phyloP scores from a whole-genome alignment of 306 rosid species.

The Vigna unguiculata region DNA sequence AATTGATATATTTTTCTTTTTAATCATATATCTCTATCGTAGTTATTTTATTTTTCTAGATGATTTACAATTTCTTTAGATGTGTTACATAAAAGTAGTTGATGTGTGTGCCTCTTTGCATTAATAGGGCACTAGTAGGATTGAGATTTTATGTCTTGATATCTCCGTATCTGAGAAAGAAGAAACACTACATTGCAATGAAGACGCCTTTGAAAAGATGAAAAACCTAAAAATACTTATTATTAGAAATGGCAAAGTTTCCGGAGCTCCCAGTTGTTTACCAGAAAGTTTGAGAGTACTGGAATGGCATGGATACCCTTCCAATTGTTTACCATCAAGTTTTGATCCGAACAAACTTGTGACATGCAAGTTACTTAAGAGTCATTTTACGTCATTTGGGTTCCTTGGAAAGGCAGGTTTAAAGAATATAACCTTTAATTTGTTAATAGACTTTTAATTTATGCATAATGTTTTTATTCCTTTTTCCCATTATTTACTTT shows the following conservation, averaged over 20 bases:
- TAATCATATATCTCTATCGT: too few relatives aligned
- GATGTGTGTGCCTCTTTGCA: too few relatives aligned
- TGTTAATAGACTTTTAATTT: too few relatives aligned
- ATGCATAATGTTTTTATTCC: too few relatives aligned
- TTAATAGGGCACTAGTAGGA: neutral
- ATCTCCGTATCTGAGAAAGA: neutral
- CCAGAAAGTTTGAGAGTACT: neutral
- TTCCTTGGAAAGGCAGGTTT: neutral
- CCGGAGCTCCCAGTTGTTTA: neutral
- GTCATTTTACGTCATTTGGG: neutral
- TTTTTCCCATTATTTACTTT: neutral
- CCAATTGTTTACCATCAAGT: neutral
- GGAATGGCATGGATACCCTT: neutral
- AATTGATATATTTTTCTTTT: too few relatives aligned
- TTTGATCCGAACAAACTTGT: neutral
- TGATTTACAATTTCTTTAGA: too few relatives aligned
- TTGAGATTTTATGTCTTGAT: neutral
- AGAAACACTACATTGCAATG: neutral
- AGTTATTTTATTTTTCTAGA: too few relatives aligned
- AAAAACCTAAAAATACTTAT: neutral
- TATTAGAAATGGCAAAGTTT: neutral
- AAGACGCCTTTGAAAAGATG: neutral
- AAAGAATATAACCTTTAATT: too few relatives aligned
- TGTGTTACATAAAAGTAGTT: too few relatives aligned
- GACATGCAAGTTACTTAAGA: neutral